Percentiles rank a stretch among this genome's conserved stretches.
Conservation (phyloP, 495 filamentous ascomycete species). For the Aspergillus funiculosus region DNA sequence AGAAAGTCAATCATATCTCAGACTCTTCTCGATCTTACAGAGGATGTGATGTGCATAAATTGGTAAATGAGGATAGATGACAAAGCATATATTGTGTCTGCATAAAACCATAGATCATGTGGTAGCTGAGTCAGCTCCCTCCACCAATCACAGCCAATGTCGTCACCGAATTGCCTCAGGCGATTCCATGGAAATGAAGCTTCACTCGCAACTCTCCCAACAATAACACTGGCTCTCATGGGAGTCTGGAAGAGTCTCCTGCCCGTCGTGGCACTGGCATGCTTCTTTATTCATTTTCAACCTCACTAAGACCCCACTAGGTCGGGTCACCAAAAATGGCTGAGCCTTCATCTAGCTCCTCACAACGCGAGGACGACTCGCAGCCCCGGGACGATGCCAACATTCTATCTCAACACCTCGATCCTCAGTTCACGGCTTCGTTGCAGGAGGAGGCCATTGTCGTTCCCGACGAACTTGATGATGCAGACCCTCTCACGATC, state of each 20-base stretch:
- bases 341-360: constrained; percentile 1
- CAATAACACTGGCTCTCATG: not conserved
- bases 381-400: constrained; percentile 5
- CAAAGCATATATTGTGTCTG: too few species aligned
- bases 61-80: too few species aligned
- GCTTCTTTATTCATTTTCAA: not conserved
- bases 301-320: not conserved
- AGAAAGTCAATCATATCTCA: too few species aligned
- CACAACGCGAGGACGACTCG: not conserved
- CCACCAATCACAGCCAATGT: not conserved
- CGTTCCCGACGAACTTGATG: not conserved
- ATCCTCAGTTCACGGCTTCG: constrained; percentile 12
- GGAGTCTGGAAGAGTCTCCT: not conserved
- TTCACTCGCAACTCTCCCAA: not conserved
- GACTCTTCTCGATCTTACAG: too few species aligned
- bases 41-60: too few species aligned
- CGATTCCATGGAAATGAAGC: not conserved
- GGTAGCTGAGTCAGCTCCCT: not conserved
- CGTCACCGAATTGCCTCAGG: not conserved
- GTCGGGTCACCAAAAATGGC: constrained; percentile 2
- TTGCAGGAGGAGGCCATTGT: constrained; percentile 5
- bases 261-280: constrained; percentile 10
- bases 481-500: not conserved
- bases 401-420: constrained; percentile 12
- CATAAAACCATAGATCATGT: too few species aligned